Evolutionary conservation across 768 basidiomycete species (phyloP), one percentile per base, ranked within the genome.

Genomic region (Rhizopogon vulgaris): DNA sequence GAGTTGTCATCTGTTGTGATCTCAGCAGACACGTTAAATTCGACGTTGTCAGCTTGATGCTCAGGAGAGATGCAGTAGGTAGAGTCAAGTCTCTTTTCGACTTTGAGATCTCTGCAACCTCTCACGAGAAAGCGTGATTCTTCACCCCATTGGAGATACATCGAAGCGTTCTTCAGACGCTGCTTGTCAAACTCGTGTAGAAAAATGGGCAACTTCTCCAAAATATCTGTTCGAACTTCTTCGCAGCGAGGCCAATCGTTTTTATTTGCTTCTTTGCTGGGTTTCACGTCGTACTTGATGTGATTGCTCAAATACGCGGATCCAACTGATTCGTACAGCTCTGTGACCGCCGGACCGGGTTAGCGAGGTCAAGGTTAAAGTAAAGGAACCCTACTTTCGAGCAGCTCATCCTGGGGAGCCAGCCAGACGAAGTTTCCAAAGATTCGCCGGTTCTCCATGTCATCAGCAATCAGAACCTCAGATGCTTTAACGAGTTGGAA

Each of bases 151-250:
- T 84, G 85, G 30, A 68, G 73, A 56, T 74, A 79, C 1, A 79
- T 72, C 8, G 49, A 2, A 12, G 86, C 74, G 30, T 71, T 69
- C 0, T 80, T 77, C 24, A 71, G 73, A 41, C 54, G 52, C 3
- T 82, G 71, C 62, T 84, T 82, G 2, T 78, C 78, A 52, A 91
- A 86, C 60, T 94, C 94, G 45, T 94, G 84, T 5, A 95, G 73
- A 72, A 95, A 95, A 25, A 97, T 73, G 1, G 90, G 86, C 24
- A 94, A 71, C 25, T 92, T 74, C 64, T 94, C 84, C 28, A 93
- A 66, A 15, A 91, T 80, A 37, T 86, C 69, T 3, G 69, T 59
- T 6, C 80, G 79, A n/a, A 74, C 78, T 6, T 83, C 78, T 1
- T 58, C 56, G 4, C 79, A 36, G 66, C 71, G 73, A 12, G 30